Evolutionary conservation across 75 land plant genomes (phyloP).

Genomic region (Ceratopteris richardii): DNA sequence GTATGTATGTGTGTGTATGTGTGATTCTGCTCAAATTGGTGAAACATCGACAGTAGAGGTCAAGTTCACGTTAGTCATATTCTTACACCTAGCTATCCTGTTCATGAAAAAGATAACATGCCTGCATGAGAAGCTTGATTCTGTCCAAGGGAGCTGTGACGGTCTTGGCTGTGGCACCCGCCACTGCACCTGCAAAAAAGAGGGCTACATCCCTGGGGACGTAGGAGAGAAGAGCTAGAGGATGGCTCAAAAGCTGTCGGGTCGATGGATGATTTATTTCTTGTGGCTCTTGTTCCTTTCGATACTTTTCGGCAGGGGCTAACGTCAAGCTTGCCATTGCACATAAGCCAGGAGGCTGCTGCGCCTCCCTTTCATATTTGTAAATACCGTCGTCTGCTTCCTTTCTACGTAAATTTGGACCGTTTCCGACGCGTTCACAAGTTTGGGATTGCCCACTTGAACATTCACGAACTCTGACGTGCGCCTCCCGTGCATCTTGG

Average conservation of each 20-base stretch:
- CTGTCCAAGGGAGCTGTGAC: constrained; percentile 44
- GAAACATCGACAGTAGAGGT: neutral
- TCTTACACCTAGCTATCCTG: too few relatives aligned
- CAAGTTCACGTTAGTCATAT: neutral
- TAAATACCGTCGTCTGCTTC: neutral
- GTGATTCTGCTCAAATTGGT: neutral
- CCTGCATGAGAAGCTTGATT: constrained; percentile 47
- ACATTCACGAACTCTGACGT: too few relatives aligned
- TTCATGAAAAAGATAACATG: neutral
- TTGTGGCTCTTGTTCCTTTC: neutral
- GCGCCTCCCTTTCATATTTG: neutral
- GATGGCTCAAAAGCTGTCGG: constrained; percentile 23
- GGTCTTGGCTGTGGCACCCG: constrained; percentile 44
- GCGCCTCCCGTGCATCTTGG: too few relatives aligned
- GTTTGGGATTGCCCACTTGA: neutral
- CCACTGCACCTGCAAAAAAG: constrained; percentile 38
- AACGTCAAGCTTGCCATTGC: neutral
- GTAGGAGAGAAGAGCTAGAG: constrained; percentile 22
- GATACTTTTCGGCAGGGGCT: neutral
- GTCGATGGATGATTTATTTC: neutral
- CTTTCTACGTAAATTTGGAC: neutral
- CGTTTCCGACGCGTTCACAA: neutral
- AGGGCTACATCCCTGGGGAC: constrained; percentile 32
- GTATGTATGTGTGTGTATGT: neutral
- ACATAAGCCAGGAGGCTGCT: neutral